Conservation (phyloP, 768 basidiomycete species). For the Rubroboletus satanas region DNA sequence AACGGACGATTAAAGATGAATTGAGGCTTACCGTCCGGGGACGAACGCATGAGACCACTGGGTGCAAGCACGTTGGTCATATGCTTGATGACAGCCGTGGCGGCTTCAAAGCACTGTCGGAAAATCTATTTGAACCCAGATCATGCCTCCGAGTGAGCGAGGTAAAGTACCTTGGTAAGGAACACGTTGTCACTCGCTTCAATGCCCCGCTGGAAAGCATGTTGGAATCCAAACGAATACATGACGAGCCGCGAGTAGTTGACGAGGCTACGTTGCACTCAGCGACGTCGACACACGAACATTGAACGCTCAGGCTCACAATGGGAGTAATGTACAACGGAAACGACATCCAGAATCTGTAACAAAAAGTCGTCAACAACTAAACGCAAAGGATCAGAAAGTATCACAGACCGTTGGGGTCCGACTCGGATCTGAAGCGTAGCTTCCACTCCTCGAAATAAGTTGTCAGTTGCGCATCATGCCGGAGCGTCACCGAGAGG, state of each 20-base stretch:
- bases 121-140: neutral
- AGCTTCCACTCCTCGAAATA: constrained; percentile 67
- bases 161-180: constrained; percentile 52
- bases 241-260: constrained; percentile 78
- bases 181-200: constrained; percentile 59
- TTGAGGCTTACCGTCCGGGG: constrained; percentile 60
- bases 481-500: constrained; percentile 54
- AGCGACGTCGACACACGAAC: constrained; percentile 1
- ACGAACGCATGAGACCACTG: constrained; percentile 72
- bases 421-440: constrained; percentile 57
- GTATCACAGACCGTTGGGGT: constrained; percentile 45
- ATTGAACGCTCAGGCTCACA: constrained; percentile 43
- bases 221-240: constrained; percentile 85
- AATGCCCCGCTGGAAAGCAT: constrained; percentile 71
- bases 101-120: constrained; percentile 59
- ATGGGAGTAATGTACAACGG: constrained; percentile 66
- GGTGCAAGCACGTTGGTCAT: constrained; percentile 65
- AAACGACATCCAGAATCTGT: constrained; percentile 57
- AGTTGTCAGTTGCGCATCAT: constrained; percentile 53
- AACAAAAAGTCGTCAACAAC: neutral
- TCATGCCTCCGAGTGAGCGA: neutral
- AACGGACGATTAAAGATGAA: neutral
- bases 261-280: constrained; percentile 48
- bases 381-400: no score
- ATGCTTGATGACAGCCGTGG: constrained; percentile 59